A percentile compares a stretch with the other conserved stretches of the same genome.
These are phyloP conservation scores for Physaria fendleri DNA, from an alignment of 345 rosid species.

Conservation along the genomic window DNA sequence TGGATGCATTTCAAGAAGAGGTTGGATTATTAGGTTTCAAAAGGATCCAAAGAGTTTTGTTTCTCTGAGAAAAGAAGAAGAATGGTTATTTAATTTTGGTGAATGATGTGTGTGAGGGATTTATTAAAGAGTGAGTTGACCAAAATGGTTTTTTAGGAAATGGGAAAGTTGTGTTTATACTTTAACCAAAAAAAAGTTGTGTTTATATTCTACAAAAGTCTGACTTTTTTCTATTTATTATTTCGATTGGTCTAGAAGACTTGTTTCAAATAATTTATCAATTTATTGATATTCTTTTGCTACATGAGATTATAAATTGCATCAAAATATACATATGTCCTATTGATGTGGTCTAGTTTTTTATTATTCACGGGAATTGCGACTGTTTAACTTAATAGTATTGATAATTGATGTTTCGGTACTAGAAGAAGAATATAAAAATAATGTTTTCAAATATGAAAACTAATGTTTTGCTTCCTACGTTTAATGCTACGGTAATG, in stretches of 20 bases:
- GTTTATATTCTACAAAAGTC: neutral
- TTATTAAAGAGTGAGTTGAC: slow-evolving; percentile 26
- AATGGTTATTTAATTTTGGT: neutral
- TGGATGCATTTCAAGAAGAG: slow-evolving; percentile 43
- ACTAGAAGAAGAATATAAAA: neutral
- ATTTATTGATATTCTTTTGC: neutral
- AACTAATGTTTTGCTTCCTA: neutral
- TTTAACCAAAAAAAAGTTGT: too few species aligned
- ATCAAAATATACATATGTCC: neutral
- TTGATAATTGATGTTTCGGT: neutral
- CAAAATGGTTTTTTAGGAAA: slow-evolving; percentile 5
- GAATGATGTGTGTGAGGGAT: too few species aligned
- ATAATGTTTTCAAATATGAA: too few species aligned
- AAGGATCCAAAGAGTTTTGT: neutral
- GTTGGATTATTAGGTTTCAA: neutral
- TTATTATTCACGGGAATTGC: neutral
- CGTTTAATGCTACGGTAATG: neutral
- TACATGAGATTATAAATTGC: neutral
- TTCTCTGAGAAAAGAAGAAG: neutral
- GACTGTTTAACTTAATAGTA: neutral
- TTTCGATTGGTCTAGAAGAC: neutral
- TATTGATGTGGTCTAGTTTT: neutral
- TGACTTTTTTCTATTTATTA: neutral
- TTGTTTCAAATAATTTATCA: neutral
- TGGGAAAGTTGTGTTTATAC: slow-evolving; percentile 17